Evolutionary conservation across 768 basidiomycete genomes (phyloP).

Genomic region (Tubosaeta sp.): DNA sequence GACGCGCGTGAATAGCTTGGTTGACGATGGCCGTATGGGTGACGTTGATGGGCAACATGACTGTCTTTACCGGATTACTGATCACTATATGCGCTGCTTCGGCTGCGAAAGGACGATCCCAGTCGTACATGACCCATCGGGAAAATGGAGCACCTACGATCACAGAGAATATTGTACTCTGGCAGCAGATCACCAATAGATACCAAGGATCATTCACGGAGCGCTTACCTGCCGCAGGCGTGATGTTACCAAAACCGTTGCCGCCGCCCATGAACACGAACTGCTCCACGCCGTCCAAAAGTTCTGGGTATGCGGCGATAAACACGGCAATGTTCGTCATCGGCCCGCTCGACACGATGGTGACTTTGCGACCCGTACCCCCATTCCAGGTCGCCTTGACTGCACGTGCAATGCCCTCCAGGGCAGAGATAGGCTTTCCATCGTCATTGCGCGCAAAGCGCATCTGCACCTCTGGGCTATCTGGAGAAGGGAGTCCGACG

Average conservation of each 20-base stretch:
- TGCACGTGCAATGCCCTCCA: slow-evolving; percentile 63
- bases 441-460: slow-evolving; percentile 43
- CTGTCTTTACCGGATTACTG: slow-evolving; percentile 59
- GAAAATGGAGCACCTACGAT: slow-evolving; percentile 51
- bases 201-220: not conserved
- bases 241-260: slow-evolving; percentile 77
- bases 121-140: not conserved
- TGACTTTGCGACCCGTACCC: slow-evolving; percentile 57
- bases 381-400: slow-evolving; percentile 54
- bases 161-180: slow-evolving; percentile 82
- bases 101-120: slow-evolving; percentile 38
- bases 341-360: slow-evolving; percentile 74
- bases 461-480: slow-evolving; percentile 45
- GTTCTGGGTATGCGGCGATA: slow-evolving; percentile 52
- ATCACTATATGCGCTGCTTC: slow-evolving; percentile 83
- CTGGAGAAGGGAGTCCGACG: slow-evolving; percentile 59
- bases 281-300: slow-evolving; percentile 45
- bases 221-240: slow-evolving; percentile 60
- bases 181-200: slow-evolving; percentile 10
- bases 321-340: slow-evolving; percentile 82
- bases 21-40: slow-evolving; percentile 83
- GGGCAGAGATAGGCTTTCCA: slow-evolving; percentile 45
- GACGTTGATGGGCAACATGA: slow-evolving; percentile 85
- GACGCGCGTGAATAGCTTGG: slow-evolving; percentile 42
- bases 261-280: slow-evolving; percentile 87